phyloP scores from a whole-genome alignment of 2,329 filamentous ascomycete genomes.

The Ceratocystis cacaofunesta region DNA sequence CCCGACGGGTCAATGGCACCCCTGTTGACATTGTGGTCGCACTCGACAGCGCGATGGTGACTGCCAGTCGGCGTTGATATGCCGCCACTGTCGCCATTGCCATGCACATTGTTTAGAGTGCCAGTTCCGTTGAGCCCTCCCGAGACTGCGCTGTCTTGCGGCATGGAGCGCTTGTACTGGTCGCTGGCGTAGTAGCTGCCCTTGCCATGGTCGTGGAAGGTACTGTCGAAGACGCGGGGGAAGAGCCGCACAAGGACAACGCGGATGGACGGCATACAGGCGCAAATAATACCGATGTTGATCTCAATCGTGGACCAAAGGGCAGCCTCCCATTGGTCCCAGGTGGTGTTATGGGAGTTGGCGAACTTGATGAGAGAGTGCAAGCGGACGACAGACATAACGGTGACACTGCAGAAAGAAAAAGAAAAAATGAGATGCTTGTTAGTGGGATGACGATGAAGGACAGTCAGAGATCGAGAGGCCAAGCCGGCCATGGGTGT shows the following conservation, averaged over 20 bases:
- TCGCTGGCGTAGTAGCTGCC: slow-evolving; percentile 21
- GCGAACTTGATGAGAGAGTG: slow-evolving; percentile 22
- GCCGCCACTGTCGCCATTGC: not conserved
- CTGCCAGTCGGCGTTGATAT: not conserved
- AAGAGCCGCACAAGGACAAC: slow-evolving; percentile 23
- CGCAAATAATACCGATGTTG: slow-evolving; percentile 25
- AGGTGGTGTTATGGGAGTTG: slow-evolving; percentile 22
- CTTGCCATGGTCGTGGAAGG: slow-evolving; percentile 18
- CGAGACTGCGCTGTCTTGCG: not conserved
- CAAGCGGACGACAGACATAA: slow-evolving; percentile 24
- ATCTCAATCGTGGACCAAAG: slow-evolving; percentile 25
- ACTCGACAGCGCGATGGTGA: not conserved
- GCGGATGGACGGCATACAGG: slow-evolving; percentile 23
- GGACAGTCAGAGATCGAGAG: not conserved
- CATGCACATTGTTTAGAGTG: no score
- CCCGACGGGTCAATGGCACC: not conserved
- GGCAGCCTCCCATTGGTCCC: slow-evolving; percentile 22
- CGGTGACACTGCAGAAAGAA: slow-evolving; percentile 20
- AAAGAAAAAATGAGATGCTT: no score
- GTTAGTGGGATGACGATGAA: slow-evolving; percentile 10
- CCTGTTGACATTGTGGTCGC: not conserved
- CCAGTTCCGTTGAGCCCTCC: not conserved
- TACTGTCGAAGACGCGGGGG: slow-evolving; percentile 22
- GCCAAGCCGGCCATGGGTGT: not conserved
- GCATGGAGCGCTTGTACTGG: not conserved